phyloP scores from a whole-genome alignment of 2,329 filamentous ascomycete genomes.

The Clonostachys rosea region DNA sequence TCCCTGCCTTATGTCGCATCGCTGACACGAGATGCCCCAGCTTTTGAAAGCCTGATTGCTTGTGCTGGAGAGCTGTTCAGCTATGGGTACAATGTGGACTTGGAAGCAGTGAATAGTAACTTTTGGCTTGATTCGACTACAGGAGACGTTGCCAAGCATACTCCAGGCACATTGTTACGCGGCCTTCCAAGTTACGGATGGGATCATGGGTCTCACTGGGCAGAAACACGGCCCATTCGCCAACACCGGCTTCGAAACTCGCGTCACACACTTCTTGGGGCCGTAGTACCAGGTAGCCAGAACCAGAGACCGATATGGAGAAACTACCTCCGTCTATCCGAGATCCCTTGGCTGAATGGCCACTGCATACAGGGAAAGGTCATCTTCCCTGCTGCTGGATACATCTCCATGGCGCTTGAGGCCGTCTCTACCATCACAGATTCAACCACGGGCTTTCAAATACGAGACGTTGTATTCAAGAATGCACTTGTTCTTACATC shows the following conservation, averaged over 20 bases:
- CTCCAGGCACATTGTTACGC: slow-evolving; percentile 5
- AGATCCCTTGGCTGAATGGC: slow-evolving; percentile 22
- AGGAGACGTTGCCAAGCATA: background rate
- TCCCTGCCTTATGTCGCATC: background rate
- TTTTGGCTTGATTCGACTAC: slow-evolving; percentile 32
- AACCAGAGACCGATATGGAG: slow-evolving; percentile 26
- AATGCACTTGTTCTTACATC: slow-evolving; percentile 10
- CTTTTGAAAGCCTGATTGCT: background rate
- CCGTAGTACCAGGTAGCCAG: slow-evolving; percentile 31
- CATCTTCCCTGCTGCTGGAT: slow-evolving; percentile 24
- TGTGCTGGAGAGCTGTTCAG: slow-evolving; percentile 10
- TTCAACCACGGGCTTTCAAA: background rate
- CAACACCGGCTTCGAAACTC: slow-evolving; percentile 19
- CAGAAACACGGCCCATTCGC: slow-evolving; percentile 17
- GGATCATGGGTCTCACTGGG: slow-evolving; percentile 27
- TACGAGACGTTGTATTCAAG: slow-evolving; percentile 4
- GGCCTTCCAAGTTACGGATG: slow-evolving; percentile 29
- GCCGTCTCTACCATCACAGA: slow-evolving; percentile 10
- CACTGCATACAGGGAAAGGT: slow-evolving; percentile 18
- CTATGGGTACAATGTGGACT: slow-evolving; percentile 16
- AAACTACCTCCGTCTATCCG: slow-evolving; percentile 16
- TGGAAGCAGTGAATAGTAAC: slow-evolving; percentile 30
- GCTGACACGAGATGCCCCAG: slow-evolving; percentile 13
- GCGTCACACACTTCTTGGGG: slow-evolving; percentile 11
- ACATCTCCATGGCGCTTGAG: slow-evolving; percentile 25